These are phyloP conservation scores for Colletotrichum godetiae DNA, from an alignment of 2,329 filamentous ascomycete species.

Conservation along the genomic window DNA sequence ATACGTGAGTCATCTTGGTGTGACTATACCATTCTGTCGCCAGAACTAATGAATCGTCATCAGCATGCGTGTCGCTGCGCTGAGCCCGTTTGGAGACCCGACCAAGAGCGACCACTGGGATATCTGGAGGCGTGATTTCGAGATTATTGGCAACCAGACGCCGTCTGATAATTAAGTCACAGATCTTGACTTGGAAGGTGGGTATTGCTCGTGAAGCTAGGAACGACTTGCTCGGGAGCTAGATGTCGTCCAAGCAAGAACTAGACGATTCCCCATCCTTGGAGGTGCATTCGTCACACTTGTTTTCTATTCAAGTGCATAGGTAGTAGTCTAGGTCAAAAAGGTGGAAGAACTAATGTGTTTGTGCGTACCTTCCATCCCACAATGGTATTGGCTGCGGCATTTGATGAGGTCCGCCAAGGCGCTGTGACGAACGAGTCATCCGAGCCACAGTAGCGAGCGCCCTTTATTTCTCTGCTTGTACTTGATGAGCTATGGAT, in stretches of 20 bases:
- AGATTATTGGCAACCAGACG: background rate
- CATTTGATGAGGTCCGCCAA: too few relatives aligned
- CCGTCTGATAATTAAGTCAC: background rate
- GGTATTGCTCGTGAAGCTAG: background rate
- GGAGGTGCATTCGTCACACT: too few relatives aligned
- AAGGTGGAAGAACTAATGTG: too few relatives aligned
- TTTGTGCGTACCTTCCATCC: too few relatives aligned
- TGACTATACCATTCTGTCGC: accelerated
- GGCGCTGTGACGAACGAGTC: too few relatives aligned
- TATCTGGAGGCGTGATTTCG: slow-evolving; percentile 3
- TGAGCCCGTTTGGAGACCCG: slow-evolving; percentile 29
- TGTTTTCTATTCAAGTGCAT: too few relatives aligned
- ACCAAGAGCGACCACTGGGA: slow-evolving; percentile 26
- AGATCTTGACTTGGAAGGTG: background rate
- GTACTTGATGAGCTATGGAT: background rate
- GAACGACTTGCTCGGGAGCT: too few relatives aligned
- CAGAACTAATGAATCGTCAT: background rate
- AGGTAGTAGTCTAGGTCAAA: too few relatives aligned
- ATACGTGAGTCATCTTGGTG: background rate
- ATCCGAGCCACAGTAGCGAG: too few relatives aligned
- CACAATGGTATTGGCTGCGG: too few relatives aligned
- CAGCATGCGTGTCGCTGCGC: slow-evolving; percentile 32
- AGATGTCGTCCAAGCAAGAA: too few relatives aligned
- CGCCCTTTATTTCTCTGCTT: background rate
- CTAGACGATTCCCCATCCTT: too few relatives aligned